A percentile compares a stretch with the other conserved stretches of the same genome.
Evolutionary conservation across 371 early-diverging fungal species (phyloP).

Genomic region (Lichtheimia ornata): DNA sequence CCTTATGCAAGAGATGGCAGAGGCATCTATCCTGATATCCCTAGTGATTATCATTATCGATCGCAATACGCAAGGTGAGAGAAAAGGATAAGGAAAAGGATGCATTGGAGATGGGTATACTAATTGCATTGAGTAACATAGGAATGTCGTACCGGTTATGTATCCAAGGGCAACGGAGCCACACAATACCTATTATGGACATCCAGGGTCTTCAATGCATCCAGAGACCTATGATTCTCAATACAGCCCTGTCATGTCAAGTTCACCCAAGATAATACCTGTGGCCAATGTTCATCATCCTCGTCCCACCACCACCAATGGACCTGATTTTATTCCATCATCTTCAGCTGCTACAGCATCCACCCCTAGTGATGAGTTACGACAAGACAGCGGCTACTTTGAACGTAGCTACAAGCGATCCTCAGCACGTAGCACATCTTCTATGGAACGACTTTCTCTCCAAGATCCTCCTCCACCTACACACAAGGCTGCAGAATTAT

Average conservation of each 20-base stretch:
- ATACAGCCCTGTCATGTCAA: conserved; percentile 8
- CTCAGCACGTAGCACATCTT: conserved; percentile 15
- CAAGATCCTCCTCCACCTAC: background rate
- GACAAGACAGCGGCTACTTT: conserved; percentile 16
- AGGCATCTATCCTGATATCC: conserved; percentile 6
- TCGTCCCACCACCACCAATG: background rate
- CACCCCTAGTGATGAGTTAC: conserved; percentile 10
- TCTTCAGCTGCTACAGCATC: background rate
- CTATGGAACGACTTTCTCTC: background rate
- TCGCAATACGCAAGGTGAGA: background rate
- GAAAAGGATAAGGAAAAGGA: no score
- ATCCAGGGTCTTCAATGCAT: background rate
- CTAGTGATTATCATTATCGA: background rate
- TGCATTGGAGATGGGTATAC: no score
- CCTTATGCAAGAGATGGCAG: conserved; percentile 7
- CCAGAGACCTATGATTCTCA: conserved; percentile 5
- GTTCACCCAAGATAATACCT: conserved; percentile 5
- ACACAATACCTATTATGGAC: conserved; percentile 1
- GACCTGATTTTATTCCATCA: background rate
- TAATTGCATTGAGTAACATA: no score
- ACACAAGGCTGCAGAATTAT: background rate
- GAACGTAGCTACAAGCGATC: conserved; percentile 18
- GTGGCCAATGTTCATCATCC: background rate
- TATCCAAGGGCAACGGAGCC: no score
- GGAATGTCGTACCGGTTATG: no score